phyloP scores from a whole-genome alignment of 225 moss, liverwort and hornwort genomes.

The Polytrichum formosum region DNA sequence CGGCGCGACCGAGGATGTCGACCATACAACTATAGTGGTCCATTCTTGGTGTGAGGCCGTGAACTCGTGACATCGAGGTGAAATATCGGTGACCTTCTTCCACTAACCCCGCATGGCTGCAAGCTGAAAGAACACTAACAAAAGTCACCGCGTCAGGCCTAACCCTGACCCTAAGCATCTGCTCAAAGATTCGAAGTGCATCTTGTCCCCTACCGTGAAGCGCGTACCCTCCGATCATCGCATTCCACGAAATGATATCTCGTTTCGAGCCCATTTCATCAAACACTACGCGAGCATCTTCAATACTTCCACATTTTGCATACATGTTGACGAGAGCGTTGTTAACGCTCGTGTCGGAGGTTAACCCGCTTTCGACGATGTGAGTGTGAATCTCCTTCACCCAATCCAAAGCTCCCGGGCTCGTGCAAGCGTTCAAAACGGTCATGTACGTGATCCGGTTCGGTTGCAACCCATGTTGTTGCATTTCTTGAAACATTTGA shows the following conservation, averaged over 20 bases:
- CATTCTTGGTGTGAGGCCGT: slow-evolving; percentile 22
- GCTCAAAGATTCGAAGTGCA: slow-evolving; percentile 27
- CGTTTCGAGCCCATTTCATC: slow-evolving; percentile 15
- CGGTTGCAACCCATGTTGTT: slow-evolving; percentile 16
- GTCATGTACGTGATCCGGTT: slow-evolving; percentile 26
- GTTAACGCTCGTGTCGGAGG: slow-evolving; percentile 21
- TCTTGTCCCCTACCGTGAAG: slow-evolving; percentile 22
- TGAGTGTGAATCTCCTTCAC: slow-evolving; percentile 28
- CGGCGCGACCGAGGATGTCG: slow-evolving; percentile 42
- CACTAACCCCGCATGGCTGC: slow-evolving; percentile 29
- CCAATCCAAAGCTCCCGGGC: slow-evolving; percentile 5
- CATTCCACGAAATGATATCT: slow-evolving; percentile 34
- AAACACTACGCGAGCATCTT: slow-evolving; percentile 24
- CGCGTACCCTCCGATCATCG: slow-evolving; percentile 36
- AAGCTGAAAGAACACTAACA: slow-evolving; percentile 31
- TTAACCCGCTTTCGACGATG: slow-evolving; percentile 13
- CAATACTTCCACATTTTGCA: slow-evolving; percentile 23
- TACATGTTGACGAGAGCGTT: slow-evolving; percentile 35
- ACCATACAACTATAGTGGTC: slow-evolving; percentile 38
- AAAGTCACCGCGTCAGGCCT: slow-evolving; percentile 29
- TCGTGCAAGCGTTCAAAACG: slow-evolving; percentile 28
- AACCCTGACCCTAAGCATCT: slow-evolving; percentile 25
- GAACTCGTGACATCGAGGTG: slow-evolving; percentile 12
- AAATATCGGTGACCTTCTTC: slow-evolving; percentile 26
- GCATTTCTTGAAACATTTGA: slow-evolving; percentile 25